A percentile compares a stretch with the other conserved stretches of the same genome.
phyloP scores from a whole-genome alignment of 148 eudicot species.

The Cornus suecica region DNA sequence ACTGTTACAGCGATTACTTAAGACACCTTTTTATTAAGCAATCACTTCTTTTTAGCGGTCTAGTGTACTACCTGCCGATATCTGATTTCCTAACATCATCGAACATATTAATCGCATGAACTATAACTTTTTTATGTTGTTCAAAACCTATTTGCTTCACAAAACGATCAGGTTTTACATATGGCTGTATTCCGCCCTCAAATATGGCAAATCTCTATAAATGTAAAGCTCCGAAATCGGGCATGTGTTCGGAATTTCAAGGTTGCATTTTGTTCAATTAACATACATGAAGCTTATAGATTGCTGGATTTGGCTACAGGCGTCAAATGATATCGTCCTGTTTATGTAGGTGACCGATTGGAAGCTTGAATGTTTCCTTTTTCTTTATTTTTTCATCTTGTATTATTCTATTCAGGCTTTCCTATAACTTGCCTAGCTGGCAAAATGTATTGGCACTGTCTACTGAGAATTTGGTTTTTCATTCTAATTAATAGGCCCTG shows the following conservation, averaged over 20 bases:
- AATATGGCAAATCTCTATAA: not conserved
- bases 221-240: not conserved
- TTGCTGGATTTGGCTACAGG: not conserved
- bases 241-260: not conserved
- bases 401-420: not conserved
- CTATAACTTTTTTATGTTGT: too few species aligned
- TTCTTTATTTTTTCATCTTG: too few species aligned
- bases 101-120: not conserved
- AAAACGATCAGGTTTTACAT: not conserved
- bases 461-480: not conserved
- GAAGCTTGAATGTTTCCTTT: not conserved
- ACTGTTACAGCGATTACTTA: not conserved
- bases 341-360: not conserved
- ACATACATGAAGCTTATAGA: not conserved
- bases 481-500: not conserved
- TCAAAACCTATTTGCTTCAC: not conserved
- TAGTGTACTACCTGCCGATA: too few species aligned
- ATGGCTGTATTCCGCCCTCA: not conserved
- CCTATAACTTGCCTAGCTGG: not conserved
- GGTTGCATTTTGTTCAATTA: not conserved
- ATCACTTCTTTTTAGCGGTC: not conserved
- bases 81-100: not conserved
- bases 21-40: not conserved
- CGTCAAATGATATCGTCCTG: not conserved
- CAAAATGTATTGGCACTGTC: not conserved